A percentile compares a stretch with the other conserved stretches of the same genome.
These are phyloP conservation scores for Kluyveromyces aestuarii DNA, from an alignment of 805 yeast genomes.

Conservation along the genomic window DNA sequence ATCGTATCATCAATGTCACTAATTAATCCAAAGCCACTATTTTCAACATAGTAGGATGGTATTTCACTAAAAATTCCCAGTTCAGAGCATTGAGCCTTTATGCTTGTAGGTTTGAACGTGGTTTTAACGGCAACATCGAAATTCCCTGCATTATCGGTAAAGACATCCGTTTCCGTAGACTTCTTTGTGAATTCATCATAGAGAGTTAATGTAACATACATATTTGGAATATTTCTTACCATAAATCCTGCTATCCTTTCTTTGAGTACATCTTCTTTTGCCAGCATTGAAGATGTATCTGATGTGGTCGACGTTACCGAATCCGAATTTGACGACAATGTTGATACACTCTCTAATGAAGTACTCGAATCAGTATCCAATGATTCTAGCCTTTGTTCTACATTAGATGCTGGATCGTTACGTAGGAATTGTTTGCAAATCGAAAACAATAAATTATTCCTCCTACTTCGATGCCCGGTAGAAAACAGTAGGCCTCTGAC, in stretches of 20 bases:
- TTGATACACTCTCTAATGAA: constrained; percentile 21
- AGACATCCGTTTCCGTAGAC: constrained; percentile 21
- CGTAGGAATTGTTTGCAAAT: constrained; percentile 48
- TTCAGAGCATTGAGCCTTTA: constrained; percentile 7
- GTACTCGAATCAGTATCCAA: constrained; percentile 9
- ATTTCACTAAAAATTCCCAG: background rate
- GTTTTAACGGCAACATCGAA: constrained; percentile 47
- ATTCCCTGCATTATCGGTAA: constrained; percentile 61
- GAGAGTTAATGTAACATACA: constrained; percentile 37
- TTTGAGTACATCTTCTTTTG: constrained; percentile 35
- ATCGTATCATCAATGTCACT: constrained; percentile 95
- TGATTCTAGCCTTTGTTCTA: constrained; percentile 30
- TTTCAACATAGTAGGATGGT: constrained; percentile 12
- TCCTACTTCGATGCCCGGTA: constrained; percentile 63
- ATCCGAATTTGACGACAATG: constrained; percentile 2
- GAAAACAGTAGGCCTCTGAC: constrained; percentile 64
- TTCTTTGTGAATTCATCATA: constrained; percentile 44
- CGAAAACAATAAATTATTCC: constrained; percentile 58
- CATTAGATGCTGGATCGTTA: constrained; percentile 11
- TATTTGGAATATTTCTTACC: constrained; percentile 53
- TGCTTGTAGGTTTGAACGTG: constrained; percentile 43
- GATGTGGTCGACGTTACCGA: constrained; percentile 4
- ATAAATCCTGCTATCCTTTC: constrained; percentile 64
- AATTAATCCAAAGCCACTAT: constrained; percentile 58
- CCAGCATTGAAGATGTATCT: background rate